Evolutionary conservation across 2,329 filamentous ascomycete species (phyloP), one percentile per base, ranked within the genome.

Genomic region (Cercospora sp.): DNA sequence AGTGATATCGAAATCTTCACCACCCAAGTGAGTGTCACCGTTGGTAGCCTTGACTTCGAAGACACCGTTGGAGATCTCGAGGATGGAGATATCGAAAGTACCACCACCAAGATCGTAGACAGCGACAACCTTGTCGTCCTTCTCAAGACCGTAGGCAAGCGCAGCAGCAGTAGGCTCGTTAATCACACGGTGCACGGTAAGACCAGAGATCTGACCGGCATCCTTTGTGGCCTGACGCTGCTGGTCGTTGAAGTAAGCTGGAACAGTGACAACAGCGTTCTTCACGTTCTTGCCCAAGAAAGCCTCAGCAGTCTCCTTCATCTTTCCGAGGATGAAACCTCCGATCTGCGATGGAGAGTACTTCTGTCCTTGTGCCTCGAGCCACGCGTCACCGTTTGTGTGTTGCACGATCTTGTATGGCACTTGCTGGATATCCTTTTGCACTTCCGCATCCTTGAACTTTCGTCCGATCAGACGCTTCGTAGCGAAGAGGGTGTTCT

Each of bases 31-130:
- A 73, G 94, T 98, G 81, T 98, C 94, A 89, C 94, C 94, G 83
- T 97, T 97, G 85, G 94, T 98, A 18, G 94, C 96, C 89, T 97
- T 97, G 82, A 98, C 94, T 86, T 97, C 94, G 81, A 98, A 98
- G 66, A 98, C 94, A 82, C 94, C 94, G 83, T 93, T 93, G 85
- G 97, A 93, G 79, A 98, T 97, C 84, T 97, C 93, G 16, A 98
- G 90, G 71, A 97, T 90, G 72, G 94, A 97, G 83, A 98, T 96
- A 93, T 98, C 94, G 84, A 98, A 98, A 76, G 94, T 98, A 89
- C 94, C 94, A 88, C 94, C 94, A 85, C 94, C 94, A 77, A 98
- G 88, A 90, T 98, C 94, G 86, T 96, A 98, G 81, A 98, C 94
- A 76, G 94, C 93, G 77, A 97, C 91, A 69, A 97, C 84, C 73